Conservation (phyloP, 106 monocot species). For the Gastrodia elata region DNA sequence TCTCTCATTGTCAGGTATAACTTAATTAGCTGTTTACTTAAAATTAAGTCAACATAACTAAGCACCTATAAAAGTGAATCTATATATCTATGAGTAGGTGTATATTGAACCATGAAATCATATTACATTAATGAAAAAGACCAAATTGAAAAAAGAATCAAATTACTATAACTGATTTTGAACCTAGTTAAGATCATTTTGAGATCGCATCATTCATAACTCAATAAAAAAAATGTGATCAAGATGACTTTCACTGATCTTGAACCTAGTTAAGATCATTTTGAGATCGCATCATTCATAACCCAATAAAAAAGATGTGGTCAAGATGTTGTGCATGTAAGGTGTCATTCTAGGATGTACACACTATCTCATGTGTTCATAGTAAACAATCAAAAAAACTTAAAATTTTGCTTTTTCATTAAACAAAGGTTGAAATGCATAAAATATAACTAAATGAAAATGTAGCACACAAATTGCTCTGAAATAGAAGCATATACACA, state of each 20-base stretch:
- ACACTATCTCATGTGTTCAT: not conserved
- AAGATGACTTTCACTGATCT: not conserved
- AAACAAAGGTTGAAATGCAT: not conserved
- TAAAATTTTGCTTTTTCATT: not conserved
- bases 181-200: not conserved
- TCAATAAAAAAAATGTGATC: not conserved
- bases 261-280: not conserved
- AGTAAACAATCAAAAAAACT: not conserved
- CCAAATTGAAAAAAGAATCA: not conserved
- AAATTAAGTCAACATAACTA: too few relatives aligned
- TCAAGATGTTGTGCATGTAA: not conserved
- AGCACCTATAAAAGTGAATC: too few relatives aligned
- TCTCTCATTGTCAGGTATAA: too few relatives aligned
- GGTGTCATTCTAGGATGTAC: not conserved
- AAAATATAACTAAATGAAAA: not conserved
- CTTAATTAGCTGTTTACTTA: too few relatives aligned
- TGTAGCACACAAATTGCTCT: not conserved
- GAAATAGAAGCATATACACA: too few relatives aligned
- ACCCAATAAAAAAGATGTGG: not conserved
- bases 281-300: not conserved
- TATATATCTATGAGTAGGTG: too few relatives aligned
- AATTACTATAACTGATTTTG: not conserved
- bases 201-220: not conserved
- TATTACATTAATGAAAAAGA: not conserved
- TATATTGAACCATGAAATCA: too few relatives aligned